Evolutionary conservation across 257 asterid species (phyloP).

Genomic region (Lycium barbarum): DNA sequence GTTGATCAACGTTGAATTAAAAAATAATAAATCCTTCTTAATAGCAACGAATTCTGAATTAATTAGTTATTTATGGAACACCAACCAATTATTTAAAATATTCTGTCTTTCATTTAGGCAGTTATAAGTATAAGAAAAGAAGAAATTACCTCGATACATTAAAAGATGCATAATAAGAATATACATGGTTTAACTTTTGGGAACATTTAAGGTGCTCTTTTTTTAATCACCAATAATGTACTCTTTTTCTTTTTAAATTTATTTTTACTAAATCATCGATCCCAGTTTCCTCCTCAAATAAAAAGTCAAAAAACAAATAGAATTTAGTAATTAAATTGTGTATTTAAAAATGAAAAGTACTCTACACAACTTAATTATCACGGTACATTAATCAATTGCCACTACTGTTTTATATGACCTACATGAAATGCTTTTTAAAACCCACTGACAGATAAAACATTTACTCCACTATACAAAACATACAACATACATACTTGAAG

Average conservation of each 20-base stretch:
- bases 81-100: too few species aligned
- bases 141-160: too few species aligned
- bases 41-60: too few species aligned
- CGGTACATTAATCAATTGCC: neutral
- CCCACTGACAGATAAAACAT: neutral
- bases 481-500: neutral
- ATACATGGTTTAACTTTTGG: neutral
- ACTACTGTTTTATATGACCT: conserved; percentile 12
- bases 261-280: neutral
- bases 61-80: too few species aligned
- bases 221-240: too few species aligned
- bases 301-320: neutral
- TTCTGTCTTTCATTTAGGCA: too few species aligned
- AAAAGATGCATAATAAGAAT: neutral
- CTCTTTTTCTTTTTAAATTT: neutral
- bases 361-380: conserved; percentile 12
- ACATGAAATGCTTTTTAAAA: neutral
- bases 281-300: neutral
- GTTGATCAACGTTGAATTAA: too few species aligned
- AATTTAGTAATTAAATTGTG: neutral
- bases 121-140: too few species aligned
- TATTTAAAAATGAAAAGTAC: neutral
- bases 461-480: neutral
- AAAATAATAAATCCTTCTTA: too few species aligned
- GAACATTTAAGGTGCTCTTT: neutral